Percentiles rank a stretch among this genome's conserved stretches.
phyloP scores from a whole-genome alignment of 768 basidiomycete genomes.

The Rhodotorula kratochvilovae region DNA sequence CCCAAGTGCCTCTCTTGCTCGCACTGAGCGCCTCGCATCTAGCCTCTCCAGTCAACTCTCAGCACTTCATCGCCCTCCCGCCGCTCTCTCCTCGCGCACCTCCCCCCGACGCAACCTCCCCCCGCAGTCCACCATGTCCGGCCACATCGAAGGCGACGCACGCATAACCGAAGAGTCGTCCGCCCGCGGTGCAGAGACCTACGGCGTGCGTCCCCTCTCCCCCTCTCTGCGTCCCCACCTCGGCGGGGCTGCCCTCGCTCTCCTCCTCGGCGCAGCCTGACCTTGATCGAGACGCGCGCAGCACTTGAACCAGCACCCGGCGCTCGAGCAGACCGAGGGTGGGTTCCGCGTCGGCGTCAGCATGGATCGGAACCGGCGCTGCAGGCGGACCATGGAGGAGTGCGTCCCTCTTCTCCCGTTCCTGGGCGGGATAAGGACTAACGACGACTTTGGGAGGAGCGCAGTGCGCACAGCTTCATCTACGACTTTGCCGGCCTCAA shows the following conservation, averaged over 20 bases:
- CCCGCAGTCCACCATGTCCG: not conserved
- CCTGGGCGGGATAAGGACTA: not conserved
- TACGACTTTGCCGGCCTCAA: conserved; percentile 79
- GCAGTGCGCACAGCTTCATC: conserved; percentile 69
- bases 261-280: not conserved
- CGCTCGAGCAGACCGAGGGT: conserved; percentile 52
- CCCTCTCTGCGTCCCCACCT: no score
- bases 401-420: conserved; percentile 47
- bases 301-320: conserved; percentile 66
- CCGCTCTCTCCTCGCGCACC: not conserved
- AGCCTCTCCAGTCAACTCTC: no score
- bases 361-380: conserved; percentile 71
- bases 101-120: no score
- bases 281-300: not conserved
- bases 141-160: conserved; percentile 15
- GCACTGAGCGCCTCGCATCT: no score
- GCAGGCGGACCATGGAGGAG: conserved; percentile 92
- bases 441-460: no score
- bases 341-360: conserved; percentile 67
- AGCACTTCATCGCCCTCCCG: not conserved
- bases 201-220: conserved; percentile 9
- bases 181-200: conserved; percentile 19
- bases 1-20: no score
- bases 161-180: conserved; percentile 18
- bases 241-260: no score